Conservation (phyloP, 345 rosid species). For the Passiflora organensis region DNA sequence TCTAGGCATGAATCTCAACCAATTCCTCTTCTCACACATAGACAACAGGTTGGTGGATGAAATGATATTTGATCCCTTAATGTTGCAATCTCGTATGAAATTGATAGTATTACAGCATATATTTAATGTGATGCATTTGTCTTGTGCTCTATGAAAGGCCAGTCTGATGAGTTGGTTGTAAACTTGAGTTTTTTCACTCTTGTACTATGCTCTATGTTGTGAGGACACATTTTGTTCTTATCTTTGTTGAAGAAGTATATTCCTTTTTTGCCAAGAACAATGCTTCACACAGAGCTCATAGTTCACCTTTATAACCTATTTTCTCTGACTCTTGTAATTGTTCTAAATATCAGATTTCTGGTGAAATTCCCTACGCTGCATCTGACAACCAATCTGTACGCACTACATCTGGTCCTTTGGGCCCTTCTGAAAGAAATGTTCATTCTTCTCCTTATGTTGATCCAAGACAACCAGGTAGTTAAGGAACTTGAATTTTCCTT, state of each 20-base stretch:
- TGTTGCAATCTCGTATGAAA: neutral
- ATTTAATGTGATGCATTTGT: no score
- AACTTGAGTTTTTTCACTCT: no score
- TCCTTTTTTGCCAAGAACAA: no score
- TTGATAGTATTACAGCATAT: no score
- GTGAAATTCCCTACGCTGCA: conserved; percentile 83
- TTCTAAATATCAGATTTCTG: conserved; percentile 63
- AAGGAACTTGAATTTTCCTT: conserved; percentile 7
- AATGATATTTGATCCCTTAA: neutral
- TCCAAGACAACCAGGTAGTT: conserved; percentile 94
- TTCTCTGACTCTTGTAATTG: neutral
- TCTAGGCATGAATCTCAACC: conserved; percentile 92
- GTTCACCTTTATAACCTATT: no score
- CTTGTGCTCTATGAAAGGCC: no score
- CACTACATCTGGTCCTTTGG: conserved; percentile 97
- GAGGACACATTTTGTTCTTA: neutral
- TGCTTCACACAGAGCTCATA: no score
- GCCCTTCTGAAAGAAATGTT: conserved; percentile 75
- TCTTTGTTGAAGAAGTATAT: no score
- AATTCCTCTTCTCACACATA: conserved; percentile 88
- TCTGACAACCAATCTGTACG: conserved; percentile 88
- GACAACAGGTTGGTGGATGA: conserved; percentile 54
- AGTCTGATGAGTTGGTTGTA: no score
- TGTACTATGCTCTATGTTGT: no score
- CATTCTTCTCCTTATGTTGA: conserved; percentile 82